phyloP scores from a whole-genome alignment of 164 flowering plant species.

The Vitis rotundifolia region DNA sequence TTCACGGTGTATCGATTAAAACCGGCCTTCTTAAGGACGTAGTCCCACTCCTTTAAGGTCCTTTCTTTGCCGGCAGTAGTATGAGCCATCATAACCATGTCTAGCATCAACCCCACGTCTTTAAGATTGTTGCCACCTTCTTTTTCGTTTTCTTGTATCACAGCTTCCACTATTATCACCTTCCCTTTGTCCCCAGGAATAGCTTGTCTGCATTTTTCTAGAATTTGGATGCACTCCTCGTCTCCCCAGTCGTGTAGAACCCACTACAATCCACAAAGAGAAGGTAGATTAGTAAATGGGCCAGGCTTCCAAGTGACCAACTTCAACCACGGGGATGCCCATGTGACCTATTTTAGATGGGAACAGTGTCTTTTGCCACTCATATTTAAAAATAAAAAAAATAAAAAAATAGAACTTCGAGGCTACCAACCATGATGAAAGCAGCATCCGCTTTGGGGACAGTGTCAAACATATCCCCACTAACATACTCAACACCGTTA shows the following conservation, averaged over 20 bases:
- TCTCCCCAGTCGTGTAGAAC: slow-evolving; percentile 78
- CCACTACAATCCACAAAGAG: slow-evolving; percentile 30
- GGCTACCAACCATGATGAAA: slow-evolving; percentile 45
- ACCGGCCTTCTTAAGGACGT: slow-evolving; percentile 43
- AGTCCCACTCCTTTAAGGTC: slow-evolving; percentile 50
- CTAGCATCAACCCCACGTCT: slow-evolving; percentile 46
- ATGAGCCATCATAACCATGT: slow-evolving; percentile 73
- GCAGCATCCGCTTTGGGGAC: slow-evolving; percentile 59
- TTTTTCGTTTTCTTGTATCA: slow-evolving; percentile 34
- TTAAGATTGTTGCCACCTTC: slow-evolving; percentile 16
- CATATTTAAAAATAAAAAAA: too few species aligned
- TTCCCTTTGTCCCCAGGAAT: slow-evolving; percentile 47
- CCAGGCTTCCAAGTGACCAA: too few species aligned
- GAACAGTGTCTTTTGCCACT: too few species aligned
- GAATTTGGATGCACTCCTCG: slow-evolving; percentile 56
- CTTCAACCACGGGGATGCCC: too few species aligned
- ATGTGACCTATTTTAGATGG: too few species aligned
- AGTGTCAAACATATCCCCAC: slow-evolving; percentile 50
- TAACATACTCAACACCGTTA: slow-evolving; percentile 43
- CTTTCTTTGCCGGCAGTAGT: slow-evolving; percentile 58
- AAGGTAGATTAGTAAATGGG: too few species aligned
- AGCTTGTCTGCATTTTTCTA: slow-evolving; percentile 55
- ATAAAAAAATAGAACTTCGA: too few species aligned
- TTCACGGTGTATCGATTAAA: slow-evolving; percentile 35
- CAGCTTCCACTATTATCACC: slow-evolving; percentile 60